phyloP scores from a whole-genome alignment of 805 yeast genomes.

The Hanseniaspora hatyaiensis region DNA sequence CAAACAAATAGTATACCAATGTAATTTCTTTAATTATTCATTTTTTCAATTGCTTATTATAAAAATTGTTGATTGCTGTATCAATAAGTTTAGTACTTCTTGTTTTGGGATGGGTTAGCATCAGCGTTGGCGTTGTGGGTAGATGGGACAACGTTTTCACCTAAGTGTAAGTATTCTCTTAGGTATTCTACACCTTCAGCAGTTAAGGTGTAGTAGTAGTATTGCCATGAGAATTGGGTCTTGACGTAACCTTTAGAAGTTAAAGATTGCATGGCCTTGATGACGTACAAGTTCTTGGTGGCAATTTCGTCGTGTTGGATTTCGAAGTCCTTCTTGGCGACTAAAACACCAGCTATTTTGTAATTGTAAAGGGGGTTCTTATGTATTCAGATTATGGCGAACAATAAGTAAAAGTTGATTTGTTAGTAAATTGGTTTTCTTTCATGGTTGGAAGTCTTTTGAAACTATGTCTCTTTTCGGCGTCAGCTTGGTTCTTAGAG shows the following conservation, averaged over 20 bases:
- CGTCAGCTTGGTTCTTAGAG: no score
- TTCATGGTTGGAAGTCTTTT: no score
- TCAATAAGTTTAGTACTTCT: constrained; percentile 30
- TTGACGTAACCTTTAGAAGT: constrained; percentile 98
- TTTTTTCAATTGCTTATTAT: background rate
- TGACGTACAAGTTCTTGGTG: constrained; percentile 93
- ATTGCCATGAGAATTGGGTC: constrained; percentile 99
- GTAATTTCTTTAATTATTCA: background rate
- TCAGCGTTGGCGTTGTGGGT: constrained; percentile 93
- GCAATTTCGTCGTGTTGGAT: constrained; percentile 96
- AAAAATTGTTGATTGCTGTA: background rate
- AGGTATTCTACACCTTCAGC: constrained; percentile 98
- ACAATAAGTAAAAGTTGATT: no score
- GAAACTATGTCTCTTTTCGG: no score
- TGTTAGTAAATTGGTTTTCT: constrained; percentile 15
- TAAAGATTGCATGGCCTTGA: constrained; percentile 98
- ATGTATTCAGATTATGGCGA: no score
- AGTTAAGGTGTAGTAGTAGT: constrained; percentile 99
- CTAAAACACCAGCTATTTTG: constrained; percentile 89
- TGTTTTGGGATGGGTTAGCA: constrained; percentile 54
- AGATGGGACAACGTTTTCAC: constrained; percentile 96
- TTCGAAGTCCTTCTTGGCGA: constrained; percentile 98
- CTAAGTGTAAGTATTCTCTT: constrained; percentile 95
- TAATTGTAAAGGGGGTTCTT: constrained; percentile 4
- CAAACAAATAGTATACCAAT: no score